Evolutionary conservation across 257 asterid species (phyloP).

Genomic region (Nicotiana sylvestris): DNA sequence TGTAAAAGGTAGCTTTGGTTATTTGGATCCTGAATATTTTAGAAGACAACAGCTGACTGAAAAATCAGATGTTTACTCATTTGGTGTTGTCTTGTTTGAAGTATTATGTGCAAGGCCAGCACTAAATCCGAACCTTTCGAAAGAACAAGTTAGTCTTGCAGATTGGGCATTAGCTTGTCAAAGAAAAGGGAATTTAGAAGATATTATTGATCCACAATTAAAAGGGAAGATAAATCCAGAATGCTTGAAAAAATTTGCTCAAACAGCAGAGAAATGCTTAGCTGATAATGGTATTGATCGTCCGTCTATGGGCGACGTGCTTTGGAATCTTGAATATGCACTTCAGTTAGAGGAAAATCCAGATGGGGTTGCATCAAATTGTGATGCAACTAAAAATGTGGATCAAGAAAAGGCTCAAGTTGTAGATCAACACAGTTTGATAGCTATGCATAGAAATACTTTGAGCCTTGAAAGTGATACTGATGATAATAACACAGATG

Average conservation of each 20-base stretch:
- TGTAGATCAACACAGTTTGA: slow-evolving; percentile 44
- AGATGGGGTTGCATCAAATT: background rate
- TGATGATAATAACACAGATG: slow-evolving; percentile 26
- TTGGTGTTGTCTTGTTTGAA: slow-evolving; percentile 87
- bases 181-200: slow-evolving; percentile 48
- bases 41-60: slow-evolving; percentile 75
- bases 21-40: slow-evolving; percentile 80
- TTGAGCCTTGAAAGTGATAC: slow-evolving; percentile 58
- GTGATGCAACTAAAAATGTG: background rate
- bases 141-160: slow-evolving; percentile 83
- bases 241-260: slow-evolving; percentile 55
- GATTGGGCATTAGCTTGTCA: slow-evolving; percentile 70
- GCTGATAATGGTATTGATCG: slow-evolving; percentile 65
- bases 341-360: slow-evolving; percentile 58
- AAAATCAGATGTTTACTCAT: slow-evolving; percentile 80
- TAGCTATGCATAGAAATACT: slow-evolving; percentile 71
- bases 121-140: slow-evolving; percentile 60
- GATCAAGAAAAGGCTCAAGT: slow-evolving; percentile 26
- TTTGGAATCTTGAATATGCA: slow-evolving; percentile 73
- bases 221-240: slow-evolving; percentile 59
- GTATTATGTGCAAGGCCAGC: slow-evolving; percentile 75
- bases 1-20: slow-evolving; percentile 87
- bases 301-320: slow-evolving; percentile 79
- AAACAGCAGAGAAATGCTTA: slow-evolving; percentile 73
- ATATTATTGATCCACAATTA: slow-evolving; percentile 62